These are phyloP conservation scores for Trichoderma orchidacearum DNA, from an alignment of 495 filamentous ascomycete genomes.

Conservation along the genomic window DNA sequence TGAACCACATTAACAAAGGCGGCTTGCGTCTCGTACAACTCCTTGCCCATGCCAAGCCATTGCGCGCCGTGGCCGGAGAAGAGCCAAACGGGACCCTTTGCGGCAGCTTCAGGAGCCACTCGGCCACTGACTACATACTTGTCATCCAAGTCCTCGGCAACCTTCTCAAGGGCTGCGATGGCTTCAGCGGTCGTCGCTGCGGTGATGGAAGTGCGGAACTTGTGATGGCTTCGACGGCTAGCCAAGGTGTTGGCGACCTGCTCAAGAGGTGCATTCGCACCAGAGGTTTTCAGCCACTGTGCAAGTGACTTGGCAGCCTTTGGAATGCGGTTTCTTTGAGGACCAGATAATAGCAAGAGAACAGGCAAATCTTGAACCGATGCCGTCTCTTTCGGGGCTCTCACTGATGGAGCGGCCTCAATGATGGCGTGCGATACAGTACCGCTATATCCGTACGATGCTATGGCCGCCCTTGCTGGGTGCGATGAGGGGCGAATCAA, in stretches of 20 bases:
- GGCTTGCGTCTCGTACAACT: background rate
- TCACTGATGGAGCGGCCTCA: conserved; percentile 11
- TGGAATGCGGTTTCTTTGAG: background rate
- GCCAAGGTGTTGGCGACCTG: background rate
- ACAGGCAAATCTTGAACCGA: background rate
- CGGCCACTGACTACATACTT: background rate
- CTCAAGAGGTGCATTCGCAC: background rate
- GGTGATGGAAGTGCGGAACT: background rate
- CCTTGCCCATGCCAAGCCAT: conserved; percentile 10
- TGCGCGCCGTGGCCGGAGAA: conserved; percentile 13
- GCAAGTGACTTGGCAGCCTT: background rate
- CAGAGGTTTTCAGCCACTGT: background rate
- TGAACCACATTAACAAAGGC: background rate
- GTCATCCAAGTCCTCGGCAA: background rate
- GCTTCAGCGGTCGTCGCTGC: background rate
- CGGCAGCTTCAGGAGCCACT: background rate
- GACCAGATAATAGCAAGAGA: background rate
- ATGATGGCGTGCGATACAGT: conserved; percentile 39
- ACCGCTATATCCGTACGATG: conserved; percentile 42
- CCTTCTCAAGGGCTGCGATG: background rate
- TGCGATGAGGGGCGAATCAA: conserved; percentile 3
- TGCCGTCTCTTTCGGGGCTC: background rate
- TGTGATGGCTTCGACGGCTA: background rate
- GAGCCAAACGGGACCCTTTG: conserved; percentile 3
- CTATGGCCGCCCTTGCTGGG: conserved; percentile 23